Conservation (phyloP, 306 rosid genomes). For the Rosa rugosa region DNA sequence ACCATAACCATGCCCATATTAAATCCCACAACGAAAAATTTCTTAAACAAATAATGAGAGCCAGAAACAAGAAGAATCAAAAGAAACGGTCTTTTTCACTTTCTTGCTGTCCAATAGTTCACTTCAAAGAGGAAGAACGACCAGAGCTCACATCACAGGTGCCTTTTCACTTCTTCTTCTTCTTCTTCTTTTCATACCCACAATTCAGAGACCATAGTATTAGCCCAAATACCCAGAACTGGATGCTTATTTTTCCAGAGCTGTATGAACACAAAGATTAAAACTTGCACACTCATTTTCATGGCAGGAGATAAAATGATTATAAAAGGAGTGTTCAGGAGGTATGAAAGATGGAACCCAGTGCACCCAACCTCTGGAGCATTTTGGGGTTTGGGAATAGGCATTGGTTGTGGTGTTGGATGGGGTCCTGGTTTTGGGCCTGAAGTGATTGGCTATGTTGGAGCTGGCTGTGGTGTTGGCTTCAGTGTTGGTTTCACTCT, state of each 20-base stretch:
- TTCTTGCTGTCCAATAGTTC: neutral
- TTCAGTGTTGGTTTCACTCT: slow-evolving; percentile 82
- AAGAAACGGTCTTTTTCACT: slow-evolving; percentile 1
- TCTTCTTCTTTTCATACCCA: neutral
- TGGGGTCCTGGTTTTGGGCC: slow-evolving; percentile 99
- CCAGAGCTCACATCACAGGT: slow-evolving; percentile 8
- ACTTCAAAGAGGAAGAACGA: neutral
- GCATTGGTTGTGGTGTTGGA: slow-evolving; percentile 93
- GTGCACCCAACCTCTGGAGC: slow-evolving; percentile 91
- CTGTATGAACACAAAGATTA: neutral
- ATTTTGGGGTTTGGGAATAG: slow-evolving; percentile 95
- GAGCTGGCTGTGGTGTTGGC: slow-evolving; percentile 95
- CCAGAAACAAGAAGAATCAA: neutral
- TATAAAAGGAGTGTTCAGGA: slow-evolving; percentile 71
- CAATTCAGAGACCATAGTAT: neutral
- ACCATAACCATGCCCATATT: too few relatives aligned
- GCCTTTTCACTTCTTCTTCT: neutral
- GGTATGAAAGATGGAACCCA: slow-evolving; percentile 84
- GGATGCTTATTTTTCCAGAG: neutral
- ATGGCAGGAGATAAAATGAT: slow-evolving; percentile 58
- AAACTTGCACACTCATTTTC: neutral
- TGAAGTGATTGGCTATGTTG: slow-evolving; percentile 88
- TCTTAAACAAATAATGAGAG: neutral
- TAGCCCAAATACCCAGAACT: neutral
- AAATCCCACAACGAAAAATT: neutral